Percentiles rank a stretch among this genome's conserved stretches.
These are phyloP conservation scores for Clavispora vitiphila DNA, from an alignment of 805 yeast genomes.

Conservation along the genomic window DNA sequence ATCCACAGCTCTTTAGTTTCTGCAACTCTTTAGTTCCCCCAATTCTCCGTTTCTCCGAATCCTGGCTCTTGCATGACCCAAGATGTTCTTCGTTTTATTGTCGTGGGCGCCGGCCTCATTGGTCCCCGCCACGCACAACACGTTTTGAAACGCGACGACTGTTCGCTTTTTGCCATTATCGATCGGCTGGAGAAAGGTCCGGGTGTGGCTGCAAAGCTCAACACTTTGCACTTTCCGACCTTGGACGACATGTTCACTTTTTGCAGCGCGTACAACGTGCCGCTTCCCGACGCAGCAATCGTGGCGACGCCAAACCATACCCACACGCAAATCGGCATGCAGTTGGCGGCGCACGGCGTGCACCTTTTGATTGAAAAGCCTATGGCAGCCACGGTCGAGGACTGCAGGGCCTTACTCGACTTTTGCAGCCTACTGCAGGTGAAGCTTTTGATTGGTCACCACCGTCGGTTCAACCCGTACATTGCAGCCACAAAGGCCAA, in stretches of 20 bases:
- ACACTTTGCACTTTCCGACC: constrained; percentile 15
- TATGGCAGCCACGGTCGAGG: constrained; percentile 29
- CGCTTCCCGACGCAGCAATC: constrained; percentile 36
- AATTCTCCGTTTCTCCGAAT: background rate
- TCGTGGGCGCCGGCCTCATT: constrained; percentile 25
- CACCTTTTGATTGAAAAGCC: constrained; percentile 39
- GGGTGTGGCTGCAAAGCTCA: constrained; percentile 14
- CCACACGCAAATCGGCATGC: constrained; percentile 29
- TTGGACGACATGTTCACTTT: constrained; percentile 16
- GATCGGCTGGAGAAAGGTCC: constrained; percentile 22
- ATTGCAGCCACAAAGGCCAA: constrained; percentile 34
- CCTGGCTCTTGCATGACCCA: background rate
- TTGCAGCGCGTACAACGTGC: constrained; percentile 14
- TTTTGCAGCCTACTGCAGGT: constrained; percentile 22
- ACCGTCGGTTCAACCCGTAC: constrained; percentile 39
- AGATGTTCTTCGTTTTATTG: constrained; percentile 9
- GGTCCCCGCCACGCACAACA: constrained; percentile 26
- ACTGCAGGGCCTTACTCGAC: constrained; percentile 28
- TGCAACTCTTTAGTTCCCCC: too few species aligned
- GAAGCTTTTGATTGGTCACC: constrained; percentile 37
- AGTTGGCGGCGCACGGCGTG: constrained; percentile 31
- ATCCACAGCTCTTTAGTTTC: too few species aligned
- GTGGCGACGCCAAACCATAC: constrained; percentile 40
- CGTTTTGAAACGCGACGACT: constrained; percentile 15
- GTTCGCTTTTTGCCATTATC: constrained; percentile 21